Percentiles rank a stretch among this genome's conserved stretches.
Conservation (phyloP, 2,329 filamentous ascomycete genomes). For the Sporothrix curviconia region DNA sequence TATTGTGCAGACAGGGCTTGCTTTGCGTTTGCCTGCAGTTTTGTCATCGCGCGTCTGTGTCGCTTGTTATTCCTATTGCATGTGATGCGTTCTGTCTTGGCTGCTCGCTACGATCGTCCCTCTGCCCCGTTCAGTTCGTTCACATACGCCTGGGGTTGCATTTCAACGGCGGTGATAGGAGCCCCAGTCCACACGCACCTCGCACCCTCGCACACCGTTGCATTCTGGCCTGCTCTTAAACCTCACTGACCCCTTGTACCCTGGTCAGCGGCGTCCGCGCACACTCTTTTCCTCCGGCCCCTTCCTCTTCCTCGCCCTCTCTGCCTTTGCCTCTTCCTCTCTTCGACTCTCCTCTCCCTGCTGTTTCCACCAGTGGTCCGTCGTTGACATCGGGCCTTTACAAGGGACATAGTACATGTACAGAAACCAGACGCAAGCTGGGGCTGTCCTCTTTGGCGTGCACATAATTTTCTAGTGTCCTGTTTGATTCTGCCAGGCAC, state of each 20-base stretch:
- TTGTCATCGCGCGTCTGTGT: neutral
- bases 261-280: neutral
- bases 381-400: neutral
- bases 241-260: neutral
- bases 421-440: neutral
- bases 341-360: neutral
- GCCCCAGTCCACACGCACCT: neutral
- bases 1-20: no score
- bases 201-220: conserved; percentile 2
- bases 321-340: neutral
- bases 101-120: neutral
- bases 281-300: neutral
- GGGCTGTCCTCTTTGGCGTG: neutral
- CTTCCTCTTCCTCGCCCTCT: neutral
- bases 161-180: conserved; percentile 6
- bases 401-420: neutral
- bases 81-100: conserved; percentile 8
- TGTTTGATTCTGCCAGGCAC: neutral
- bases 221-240: conserved; percentile 5
- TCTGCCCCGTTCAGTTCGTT: neutral
- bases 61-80: neutral
- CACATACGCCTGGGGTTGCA: conserved; percentile 9
- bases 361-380: neutral
- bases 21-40: neutral
- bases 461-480: no score